Conservation (phyloP, 2,329 filamentous ascomycete genomes). For the Colletotrichum caudatum region DNA sequence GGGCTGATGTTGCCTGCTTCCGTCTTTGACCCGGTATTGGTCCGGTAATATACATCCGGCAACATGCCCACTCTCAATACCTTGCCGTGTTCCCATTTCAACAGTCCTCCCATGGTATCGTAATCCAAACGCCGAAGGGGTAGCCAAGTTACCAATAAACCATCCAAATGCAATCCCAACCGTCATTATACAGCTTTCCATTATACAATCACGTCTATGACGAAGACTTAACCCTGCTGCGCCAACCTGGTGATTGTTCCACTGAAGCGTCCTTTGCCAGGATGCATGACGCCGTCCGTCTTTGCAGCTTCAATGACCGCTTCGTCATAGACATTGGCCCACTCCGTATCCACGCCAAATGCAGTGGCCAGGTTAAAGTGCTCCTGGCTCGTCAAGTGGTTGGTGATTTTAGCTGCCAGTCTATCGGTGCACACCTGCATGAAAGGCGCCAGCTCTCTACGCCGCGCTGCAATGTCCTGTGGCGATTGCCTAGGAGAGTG, state of each 20-base stretch:
- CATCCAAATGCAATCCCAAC: background rate
- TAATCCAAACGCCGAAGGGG: conserved; percentile 14
- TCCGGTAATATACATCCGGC: background rate
- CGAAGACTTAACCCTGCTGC: conserved; percentile 11
- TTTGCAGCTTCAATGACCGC: conserved; percentile 49
- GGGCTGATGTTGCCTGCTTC: too few species aligned
- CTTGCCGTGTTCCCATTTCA: background rate
- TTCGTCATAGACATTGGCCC: conserved; percentile 51
- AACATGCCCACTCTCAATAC: background rate
- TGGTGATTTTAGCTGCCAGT: conserved; percentile 52
- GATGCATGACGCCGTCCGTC: conserved; percentile 51
- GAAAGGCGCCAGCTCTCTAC: conserved; percentile 39
- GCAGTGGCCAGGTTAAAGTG: conserved; percentile 46
- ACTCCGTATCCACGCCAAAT: conserved; percentile 54
- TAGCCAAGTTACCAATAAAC: background rate
- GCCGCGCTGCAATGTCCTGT: conserved; percentile 28
- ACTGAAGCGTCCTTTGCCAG: conserved; percentile 56
- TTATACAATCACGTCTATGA: background rate
- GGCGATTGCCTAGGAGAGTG: conserved; percentile 37
- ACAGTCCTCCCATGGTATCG: conserved; percentile 21
- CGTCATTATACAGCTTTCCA: background rate
- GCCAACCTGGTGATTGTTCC: conserved; percentile 48
- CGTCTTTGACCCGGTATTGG: too few species aligned
- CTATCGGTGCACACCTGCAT: conserved; percentile 55
- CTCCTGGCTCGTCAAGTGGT: conserved; percentile 49